Conservation (phyloP, 2,329 filamentous ascomycete species). For the Plectosphaerella sp. region DNA sequence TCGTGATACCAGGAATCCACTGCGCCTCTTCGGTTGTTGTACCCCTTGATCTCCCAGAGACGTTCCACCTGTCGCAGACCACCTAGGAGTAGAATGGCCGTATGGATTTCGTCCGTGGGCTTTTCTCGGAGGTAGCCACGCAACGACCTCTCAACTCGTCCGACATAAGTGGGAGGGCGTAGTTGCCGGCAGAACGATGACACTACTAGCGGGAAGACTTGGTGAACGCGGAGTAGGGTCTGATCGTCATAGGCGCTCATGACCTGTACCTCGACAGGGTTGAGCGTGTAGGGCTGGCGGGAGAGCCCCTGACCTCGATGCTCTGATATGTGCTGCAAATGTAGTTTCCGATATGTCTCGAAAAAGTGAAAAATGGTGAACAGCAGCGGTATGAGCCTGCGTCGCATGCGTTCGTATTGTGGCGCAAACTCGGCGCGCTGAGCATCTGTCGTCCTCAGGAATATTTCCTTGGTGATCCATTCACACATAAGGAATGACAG, state of each 20-base stretch:
- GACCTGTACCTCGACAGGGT: conserved; percentile 58
- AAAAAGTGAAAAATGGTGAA: conserved; percentile 67
- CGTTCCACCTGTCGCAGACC: conserved; percentile 59
- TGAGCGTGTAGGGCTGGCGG: conserved; percentile 51
- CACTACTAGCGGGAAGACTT: conserved; percentile 60
- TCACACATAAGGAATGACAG: conserved; percentile 58
- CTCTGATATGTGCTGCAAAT: conserved; percentile 51
- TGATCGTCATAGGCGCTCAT: conserved; percentile 63
- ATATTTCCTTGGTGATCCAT: conserved; percentile 63
- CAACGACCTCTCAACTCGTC: conserved; percentile 56
- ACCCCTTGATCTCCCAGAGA: conserved; percentile 64
- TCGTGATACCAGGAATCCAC: conserved; percentile 58
- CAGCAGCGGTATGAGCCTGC: conserved; percentile 57
- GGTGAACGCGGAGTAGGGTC: conserved; percentile 58
- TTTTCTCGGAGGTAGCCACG: conserved; percentile 61
- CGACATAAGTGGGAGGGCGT: conserved; percentile 60
- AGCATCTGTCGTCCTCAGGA: conserved; percentile 51
- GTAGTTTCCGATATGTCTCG: conserved; percentile 57
- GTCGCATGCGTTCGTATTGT: conserved; percentile 60
- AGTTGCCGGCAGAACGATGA: conserved; percentile 60
- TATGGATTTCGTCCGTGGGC: conserved; percentile 58
- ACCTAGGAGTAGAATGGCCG: conserved; percentile 55
- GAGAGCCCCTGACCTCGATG: conserved; percentile 47
- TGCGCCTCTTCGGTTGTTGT: conserved; percentile 53
- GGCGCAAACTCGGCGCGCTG: conserved; percentile 54